Conservation (phyloP, 495 filamentous ascomycete genomes). For the Achaetomiella virescens region DNA sequence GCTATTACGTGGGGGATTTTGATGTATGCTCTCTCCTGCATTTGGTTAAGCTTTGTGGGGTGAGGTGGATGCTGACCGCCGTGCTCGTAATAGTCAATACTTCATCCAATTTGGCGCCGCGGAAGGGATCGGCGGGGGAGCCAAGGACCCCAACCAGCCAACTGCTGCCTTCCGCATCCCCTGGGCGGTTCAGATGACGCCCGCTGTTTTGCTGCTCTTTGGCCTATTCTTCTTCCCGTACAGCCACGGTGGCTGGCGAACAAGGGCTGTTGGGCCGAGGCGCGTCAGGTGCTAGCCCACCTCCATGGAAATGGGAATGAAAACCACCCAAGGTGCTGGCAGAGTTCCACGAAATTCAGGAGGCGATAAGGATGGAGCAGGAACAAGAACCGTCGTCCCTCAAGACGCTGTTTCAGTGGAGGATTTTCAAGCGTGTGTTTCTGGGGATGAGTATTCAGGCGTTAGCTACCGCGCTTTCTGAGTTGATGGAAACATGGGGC, state of each 20-base stretch:
- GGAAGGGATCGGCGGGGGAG: conserved; percentile 50
- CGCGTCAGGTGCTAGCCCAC: conserved; percentile 52
- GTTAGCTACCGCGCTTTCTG: conserved; percentile 25
- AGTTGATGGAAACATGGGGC: neutral
- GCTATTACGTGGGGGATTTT: conserved; percentile 69
- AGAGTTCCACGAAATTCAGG: conserved; percentile 62
- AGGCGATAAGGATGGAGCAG: conserved; percentile 57
- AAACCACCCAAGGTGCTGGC: conserved; percentile 56
- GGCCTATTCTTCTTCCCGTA: conserved; percentile 68
- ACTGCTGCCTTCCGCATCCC: conserved; percentile 64
- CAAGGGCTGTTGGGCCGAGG: conserved; percentile 72
- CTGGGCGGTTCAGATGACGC: conserved; percentile 67
- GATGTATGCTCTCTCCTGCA: conserved; percentile 26
- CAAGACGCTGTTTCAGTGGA: conserved; percentile 51
- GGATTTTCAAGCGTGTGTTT: conserved; percentile 62
- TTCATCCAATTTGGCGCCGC: conserved; percentile 69
- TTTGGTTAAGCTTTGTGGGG: no score
- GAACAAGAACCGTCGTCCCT: conserved; percentile 52
- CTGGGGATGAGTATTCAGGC: conserved; percentile 70
- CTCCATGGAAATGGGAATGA: conserved; percentile 59
- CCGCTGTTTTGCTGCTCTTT: conserved; percentile 56
- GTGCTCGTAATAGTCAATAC: conserved; percentile 44
- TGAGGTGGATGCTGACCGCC: conserved; percentile 27
- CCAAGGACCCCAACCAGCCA: conserved; percentile 50
- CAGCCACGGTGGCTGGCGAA: conserved; percentile 67